Evolutionary conservation across 164 flowering plant genomes (phyloP).

Genomic region (Aristolochia contorta): DNA sequence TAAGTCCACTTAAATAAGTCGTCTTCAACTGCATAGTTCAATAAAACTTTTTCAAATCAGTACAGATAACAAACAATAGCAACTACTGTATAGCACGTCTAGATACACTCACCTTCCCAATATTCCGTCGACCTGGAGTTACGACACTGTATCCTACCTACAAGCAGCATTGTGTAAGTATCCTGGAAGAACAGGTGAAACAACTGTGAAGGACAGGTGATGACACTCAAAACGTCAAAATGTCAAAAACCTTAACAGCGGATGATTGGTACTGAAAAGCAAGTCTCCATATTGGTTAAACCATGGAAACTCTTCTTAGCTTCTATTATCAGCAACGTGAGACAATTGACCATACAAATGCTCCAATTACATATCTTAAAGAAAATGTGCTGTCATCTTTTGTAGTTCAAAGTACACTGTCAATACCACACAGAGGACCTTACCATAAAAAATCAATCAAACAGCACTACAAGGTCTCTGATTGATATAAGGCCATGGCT

Average conservation of each 20-base stretch:
- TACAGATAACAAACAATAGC: no score
- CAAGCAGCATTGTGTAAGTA: slow-evolving; percentile 17
- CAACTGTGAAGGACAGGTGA: background rate
- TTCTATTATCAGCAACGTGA: background rate
- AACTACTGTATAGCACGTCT: background rate
- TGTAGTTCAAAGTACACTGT: no score
- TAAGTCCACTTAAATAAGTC: background rate
- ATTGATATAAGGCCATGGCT: no score
- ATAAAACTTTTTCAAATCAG: no score
- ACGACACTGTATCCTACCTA: slow-evolving; percentile 82
- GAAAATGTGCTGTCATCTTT: no score
- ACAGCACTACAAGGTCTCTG: no score
- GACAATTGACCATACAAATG: no score
- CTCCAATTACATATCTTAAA: no score
- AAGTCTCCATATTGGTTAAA: no score
- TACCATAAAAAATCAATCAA: no score
- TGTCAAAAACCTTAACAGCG: background rate
- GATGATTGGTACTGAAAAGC: background rate
- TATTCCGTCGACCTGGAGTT: slow-evolving; percentile 41
- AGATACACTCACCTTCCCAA: slow-evolving; percentile 53
- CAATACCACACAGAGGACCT: no score
- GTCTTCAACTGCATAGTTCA: background rate
- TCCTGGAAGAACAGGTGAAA: background rate
- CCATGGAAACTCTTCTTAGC: no score
- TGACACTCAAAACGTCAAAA: background rate